These are phyloP conservation scores for Limnanthes douglasii DNA, from an alignment of 345 rosid genomes.

Conservation along the genomic window DNA sequence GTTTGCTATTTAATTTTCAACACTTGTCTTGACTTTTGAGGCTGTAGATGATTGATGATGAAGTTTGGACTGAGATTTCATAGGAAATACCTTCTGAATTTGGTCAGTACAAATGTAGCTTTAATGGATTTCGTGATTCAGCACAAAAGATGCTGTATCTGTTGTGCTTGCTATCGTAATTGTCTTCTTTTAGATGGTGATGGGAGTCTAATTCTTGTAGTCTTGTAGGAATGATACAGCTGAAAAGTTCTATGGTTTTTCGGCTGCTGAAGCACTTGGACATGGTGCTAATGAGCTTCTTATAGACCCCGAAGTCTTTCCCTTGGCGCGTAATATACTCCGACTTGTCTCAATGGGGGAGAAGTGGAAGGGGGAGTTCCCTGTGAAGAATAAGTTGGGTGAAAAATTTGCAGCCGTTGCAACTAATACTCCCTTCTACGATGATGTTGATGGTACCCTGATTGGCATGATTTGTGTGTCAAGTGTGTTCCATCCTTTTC, in stretches of 20 bases:
- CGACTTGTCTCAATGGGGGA: constrained; percentile 42
- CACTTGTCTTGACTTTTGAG: no score
- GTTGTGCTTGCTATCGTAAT: no score
- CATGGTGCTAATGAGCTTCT: constrained; percentile 51
- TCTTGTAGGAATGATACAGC: constrained; percentile 71
- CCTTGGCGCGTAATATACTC: constrained; percentile 34
- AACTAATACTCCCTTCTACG: constrained; percentile 69
- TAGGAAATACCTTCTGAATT: constrained; percentile 16
- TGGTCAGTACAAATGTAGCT: not conserved
- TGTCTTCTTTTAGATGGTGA: no score
- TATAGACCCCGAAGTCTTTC: constrained; percentile 38
- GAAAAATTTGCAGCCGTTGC: constrained; percentile 43
- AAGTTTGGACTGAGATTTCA: no score
- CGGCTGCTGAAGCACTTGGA: constrained; percentile 72
- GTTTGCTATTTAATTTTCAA: no score
- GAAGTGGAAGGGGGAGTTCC: constrained; percentile 84
- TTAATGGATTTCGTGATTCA: constrained; percentile 1
- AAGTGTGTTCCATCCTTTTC: constrained; percentile 44
- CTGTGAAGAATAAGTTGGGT: constrained; percentile 64
- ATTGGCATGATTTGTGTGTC: constrained; percentile 79
- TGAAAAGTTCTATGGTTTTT: constrained; percentile 70
- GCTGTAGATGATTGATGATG: no score
- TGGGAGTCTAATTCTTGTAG: constrained; percentile 5
- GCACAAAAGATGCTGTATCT: no score
- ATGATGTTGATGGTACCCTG: constrained; percentile 60